Evolutionary conservation across 1,284 basidiomycete species (phyloP), one percentile per base, ranked within the genome.

Genomic region (Spongispora temasekensis): DNA sequence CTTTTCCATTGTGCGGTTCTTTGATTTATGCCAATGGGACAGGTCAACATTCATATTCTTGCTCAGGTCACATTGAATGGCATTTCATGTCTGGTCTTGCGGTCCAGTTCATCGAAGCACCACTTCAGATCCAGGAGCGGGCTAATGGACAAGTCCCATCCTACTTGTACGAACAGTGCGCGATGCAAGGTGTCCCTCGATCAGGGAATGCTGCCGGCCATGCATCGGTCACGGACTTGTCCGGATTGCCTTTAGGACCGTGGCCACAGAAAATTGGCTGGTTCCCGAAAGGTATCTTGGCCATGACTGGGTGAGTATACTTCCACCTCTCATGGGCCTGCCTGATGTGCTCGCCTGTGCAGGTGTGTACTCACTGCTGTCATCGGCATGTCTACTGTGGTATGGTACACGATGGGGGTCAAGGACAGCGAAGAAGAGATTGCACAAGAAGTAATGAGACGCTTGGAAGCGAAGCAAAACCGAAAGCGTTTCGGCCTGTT

Each of bases 121-220:
- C 94, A 1, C 71, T 84, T 15, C 68, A 82, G 58, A 81, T 82
- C 2, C 89, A 92, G 69, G 69, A 83, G 61, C 79, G 77, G 53
- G 69, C 70, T 5, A 61, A 46, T 15, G 66, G 65, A 32, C 42
- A 64, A 12, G 71, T 87, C 19, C 91, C 91, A 0, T 76, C 80
- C 23, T 75, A 68, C 31, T 65, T 93, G 66, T 77, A 77, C 62
- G 85, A 93, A 64, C 91, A 97, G 64, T 98, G 96, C 75, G 73
- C 77, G 2, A 78, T 82, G 34, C 83, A 84, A 53, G 82, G 83
- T 13, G 73, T 83, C 50, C 84, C 88, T 2, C 78, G 77, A 5
- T 83, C 82, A 1, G 95, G 95, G 13, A 97, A 97, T 74, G 91
- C 91, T 0, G 93, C 87, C 4, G 92, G 92, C 0, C 81, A 85